Evolutionary conservation across 805 yeast species (phyloP).

Genomic region (Ogataea methanolica): DNA sequence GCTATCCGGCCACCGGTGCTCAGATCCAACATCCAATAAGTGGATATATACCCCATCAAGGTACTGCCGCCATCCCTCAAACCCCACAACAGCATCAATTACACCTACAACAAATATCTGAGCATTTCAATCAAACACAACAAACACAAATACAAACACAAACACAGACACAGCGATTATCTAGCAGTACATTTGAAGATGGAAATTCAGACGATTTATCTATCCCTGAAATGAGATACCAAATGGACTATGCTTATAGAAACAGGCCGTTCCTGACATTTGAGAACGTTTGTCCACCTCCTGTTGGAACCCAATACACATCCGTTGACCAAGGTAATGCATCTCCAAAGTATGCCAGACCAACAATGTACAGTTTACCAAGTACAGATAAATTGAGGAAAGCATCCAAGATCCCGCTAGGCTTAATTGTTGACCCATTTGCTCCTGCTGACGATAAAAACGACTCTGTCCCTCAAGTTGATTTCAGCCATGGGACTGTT

Average conservation of each 20-base stretch:
- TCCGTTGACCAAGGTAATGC: slow-evolving; percentile 82
- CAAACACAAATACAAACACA: slow-evolving; percentile 1
- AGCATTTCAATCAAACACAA: neutral
- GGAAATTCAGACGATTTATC: slow-evolving; percentile 28
- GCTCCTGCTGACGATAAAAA: slow-evolving; percentile 55
- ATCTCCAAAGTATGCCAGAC: slow-evolving; percentile 71
- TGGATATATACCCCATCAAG: slow-evolving; percentile 1
- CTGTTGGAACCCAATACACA: slow-evolving; percentile 65
- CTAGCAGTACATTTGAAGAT: slow-evolving; percentile 6
- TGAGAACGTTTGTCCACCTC: slow-evolving; percentile 77
- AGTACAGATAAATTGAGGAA: slow-evolving; percentile 62
- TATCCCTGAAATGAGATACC: slow-evolving; percentile 31
- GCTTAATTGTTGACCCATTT: slow-evolving; percentile 79
- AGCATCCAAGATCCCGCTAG: slow-evolving; percentile 74
- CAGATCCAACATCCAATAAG: neutral
- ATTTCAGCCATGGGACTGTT: slow-evolving; percentile 60
- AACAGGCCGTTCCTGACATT: slow-evolving; percentile 59
- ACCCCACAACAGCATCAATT: neutral
- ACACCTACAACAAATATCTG: neutral
- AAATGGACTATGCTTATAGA: slow-evolving; percentile 31
- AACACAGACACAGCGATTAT: neutral
- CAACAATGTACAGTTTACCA: slow-evolving; percentile 83
- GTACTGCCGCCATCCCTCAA: neutral
- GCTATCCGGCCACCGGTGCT: neutral
- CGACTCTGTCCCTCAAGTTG: slow-evolving; percentile 57